phyloP scores from a whole-genome alignment of 331 rosid genomes.

The Ulmus americana region DNA sequence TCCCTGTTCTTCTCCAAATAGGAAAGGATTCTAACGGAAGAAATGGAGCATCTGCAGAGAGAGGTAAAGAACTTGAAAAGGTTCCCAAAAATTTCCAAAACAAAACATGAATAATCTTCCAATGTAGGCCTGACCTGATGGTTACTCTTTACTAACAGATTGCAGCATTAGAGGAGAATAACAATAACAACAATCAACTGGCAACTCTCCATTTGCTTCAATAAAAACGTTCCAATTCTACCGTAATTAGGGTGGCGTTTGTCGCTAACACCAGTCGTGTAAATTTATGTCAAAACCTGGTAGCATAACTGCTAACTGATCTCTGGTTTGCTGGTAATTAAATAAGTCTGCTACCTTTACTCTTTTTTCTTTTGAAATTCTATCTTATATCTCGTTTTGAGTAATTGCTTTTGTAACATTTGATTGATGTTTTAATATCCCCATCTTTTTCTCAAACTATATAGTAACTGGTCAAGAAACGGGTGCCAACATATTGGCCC shows the following conservation, averaged over 20 bases:
- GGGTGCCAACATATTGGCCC: too few relatives aligned
- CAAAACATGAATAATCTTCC: neutral
- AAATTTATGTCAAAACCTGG: too few relatives aligned
- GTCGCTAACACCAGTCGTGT: neutral
- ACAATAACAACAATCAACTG: neutral
- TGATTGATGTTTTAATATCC: too few relatives aligned
- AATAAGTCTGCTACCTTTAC: too few relatives aligned
- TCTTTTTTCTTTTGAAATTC: too few relatives aligned
- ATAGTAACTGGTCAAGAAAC: too few relatives aligned
- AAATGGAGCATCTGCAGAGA: constrained; percentile 7
- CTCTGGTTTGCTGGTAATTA: too few relatives aligned
- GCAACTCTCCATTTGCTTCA: constrained; percentile 11
- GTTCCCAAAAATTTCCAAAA: neutral
- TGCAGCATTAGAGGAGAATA: neutral
- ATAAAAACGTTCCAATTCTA: neutral
- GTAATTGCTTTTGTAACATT: too few relatives aligned
- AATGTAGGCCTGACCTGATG: neutral
- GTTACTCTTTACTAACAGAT: constrained; percentile 7
- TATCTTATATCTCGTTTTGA: too few relatives aligned
- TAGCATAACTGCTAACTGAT: too few relatives aligned
- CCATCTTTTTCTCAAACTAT: too few relatives aligned
- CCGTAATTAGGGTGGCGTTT: neutral
- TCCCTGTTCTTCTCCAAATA: neutral
- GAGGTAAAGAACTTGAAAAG: constrained; percentile 1
- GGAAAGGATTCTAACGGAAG: constrained; percentile 16